Evolutionary conservation across 2,329 filamentous ascomycete genomes (phyloP).

Genomic region (Lachnellula willkommii): DNA sequence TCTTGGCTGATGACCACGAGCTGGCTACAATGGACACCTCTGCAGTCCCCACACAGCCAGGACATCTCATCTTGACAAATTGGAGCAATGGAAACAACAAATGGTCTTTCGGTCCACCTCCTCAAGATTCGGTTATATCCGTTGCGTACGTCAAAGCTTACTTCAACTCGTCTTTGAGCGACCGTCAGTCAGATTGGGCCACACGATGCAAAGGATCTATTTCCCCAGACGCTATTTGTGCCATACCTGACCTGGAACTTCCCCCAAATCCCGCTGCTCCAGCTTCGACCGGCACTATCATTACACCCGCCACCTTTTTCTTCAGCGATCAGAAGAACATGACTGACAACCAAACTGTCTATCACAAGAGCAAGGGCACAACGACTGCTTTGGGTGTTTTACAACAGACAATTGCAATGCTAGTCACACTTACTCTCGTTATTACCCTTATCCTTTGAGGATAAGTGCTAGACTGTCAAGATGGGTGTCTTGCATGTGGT

Average conservation of each 20-base stretch:
- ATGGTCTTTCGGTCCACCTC: conserved; percentile 69
- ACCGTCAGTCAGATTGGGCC: conserved; percentile 34
- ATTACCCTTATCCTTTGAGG: neutral
- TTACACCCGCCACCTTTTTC: conserved; percentile 39
- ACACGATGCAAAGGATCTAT: conserved; percentile 38
- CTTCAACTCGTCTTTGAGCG: conserved; percentile 61
- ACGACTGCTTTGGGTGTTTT: neutral
- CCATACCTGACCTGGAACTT: conserved; percentile 43
- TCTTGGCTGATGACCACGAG: conserved; percentile 60
- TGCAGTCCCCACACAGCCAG: conserved; percentile 54
- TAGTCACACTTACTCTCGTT: neutral
- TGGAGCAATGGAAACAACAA: conserved; percentile 69
- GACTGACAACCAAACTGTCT: conserved; percentile 45
- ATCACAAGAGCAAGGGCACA: conserved; percentile 18
- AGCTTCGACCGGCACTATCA: conserved; percentile 20
- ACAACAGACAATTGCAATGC: neutral
- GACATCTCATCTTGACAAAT: conserved; percentile 67
- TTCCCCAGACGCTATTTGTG: conserved; percentile 40
- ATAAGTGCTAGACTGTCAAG: neutral
- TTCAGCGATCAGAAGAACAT: conserved; percentile 44
- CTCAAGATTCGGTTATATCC: conserved; percentile 54
- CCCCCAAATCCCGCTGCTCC: conserved; percentile 26
- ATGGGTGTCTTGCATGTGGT: neutral
- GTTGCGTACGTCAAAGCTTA: conserved; percentile 72
- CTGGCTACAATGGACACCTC: conserved; percentile 52